Percentiles rank a stretch among this genome's conserved stretches.
These are phyloP conservation scores for Medicago arabica DNA, from an alignment of 306 rosid species.

Conservation along the genomic window DNA sequence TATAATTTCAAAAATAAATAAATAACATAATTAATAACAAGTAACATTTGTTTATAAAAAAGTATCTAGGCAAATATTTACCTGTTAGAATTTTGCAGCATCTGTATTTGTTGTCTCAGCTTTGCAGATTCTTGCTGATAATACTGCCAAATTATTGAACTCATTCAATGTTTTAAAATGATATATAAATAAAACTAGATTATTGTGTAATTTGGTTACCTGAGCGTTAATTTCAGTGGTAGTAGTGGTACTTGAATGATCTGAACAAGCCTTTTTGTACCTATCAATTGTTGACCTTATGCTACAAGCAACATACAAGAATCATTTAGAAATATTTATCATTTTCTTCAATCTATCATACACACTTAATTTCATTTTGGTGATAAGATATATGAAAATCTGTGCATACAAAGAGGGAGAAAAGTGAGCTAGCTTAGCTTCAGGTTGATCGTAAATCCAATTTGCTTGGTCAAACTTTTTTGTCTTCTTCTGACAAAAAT, in stretches of 20 bases:
- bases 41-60: neutral
- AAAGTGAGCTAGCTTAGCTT: no score
- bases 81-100: constrained; percentile 96
- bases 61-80: constrained; percentile 6
- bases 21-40: no score
- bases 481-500: no score
- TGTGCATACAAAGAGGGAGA: no score
- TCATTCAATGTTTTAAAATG: neutral
- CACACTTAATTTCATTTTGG: no score
- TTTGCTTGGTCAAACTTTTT: no score
- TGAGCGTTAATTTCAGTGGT: constrained; percentile 85
- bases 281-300: constrained; percentile 84
- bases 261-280: constrained; percentile 89
- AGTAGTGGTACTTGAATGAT: constrained; percentile 63
- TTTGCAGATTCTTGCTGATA: constrained; percentile 96
- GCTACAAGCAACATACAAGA: constrained; percentile 41
- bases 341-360: neutral
- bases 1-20: no score
- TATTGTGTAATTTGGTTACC: constrained; percentile 45
- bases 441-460: no score
- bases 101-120: constrained; percentile 88
- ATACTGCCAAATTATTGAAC: constrained; percentile 47
- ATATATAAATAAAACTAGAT: neutral
- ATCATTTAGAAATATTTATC: no score
- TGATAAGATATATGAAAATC: no score